A percentile compares a stretch with the other conserved stretches of the same genome.
Conservation (phyloP, 2,329 filamentous ascomycete species). For the Apiospora rasikravindrae region DNA sequence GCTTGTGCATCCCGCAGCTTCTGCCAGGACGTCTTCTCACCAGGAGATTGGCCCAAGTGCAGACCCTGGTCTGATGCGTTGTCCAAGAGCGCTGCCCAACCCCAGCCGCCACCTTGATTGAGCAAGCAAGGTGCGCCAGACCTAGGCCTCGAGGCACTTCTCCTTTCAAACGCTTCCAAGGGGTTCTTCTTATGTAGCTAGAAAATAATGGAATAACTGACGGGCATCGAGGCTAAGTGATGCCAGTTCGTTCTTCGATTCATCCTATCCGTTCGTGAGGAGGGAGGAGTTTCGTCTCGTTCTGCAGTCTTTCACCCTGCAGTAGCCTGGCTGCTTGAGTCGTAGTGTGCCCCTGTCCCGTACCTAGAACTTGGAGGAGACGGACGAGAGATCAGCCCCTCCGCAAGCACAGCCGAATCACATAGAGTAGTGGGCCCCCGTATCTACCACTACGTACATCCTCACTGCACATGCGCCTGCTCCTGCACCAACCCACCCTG, state of each 20-base stretch:
- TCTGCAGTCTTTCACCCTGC: conserved; percentile 9
- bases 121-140: neutral
- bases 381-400: conserved; percentile 10
- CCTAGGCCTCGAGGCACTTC: neutral
- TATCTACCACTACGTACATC: conserved; percentile 7
- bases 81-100: conserved; percentile 19
- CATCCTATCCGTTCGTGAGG: neutral
- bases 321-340: conserved; percentile 12
- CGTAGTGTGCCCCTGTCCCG: conserved; percentile 10
- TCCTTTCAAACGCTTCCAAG: neutral
- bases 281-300: neutral
- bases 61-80: conserved; percentile 18
- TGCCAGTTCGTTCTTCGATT: neutral
- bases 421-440: conserved; percentile 13
- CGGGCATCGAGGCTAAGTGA: neutral
- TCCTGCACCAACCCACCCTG: conserved; percentile 4
- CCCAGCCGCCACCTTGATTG: conserved; percentile 5
- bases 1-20: conserved; percentile 22
- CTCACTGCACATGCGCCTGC: neutral
- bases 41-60: conserved; percentile 17
- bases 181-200: neutral
- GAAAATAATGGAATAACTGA: neutral
- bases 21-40: conserved; percentile 19
- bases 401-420: conserved; percentile 17
- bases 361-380: conserved; percentile 7